Evolutionary conservation across 257 asterid species (phyloP), one percentile per base, ranked within the genome.

Genomic region (Petrea volubilis): DNA sequence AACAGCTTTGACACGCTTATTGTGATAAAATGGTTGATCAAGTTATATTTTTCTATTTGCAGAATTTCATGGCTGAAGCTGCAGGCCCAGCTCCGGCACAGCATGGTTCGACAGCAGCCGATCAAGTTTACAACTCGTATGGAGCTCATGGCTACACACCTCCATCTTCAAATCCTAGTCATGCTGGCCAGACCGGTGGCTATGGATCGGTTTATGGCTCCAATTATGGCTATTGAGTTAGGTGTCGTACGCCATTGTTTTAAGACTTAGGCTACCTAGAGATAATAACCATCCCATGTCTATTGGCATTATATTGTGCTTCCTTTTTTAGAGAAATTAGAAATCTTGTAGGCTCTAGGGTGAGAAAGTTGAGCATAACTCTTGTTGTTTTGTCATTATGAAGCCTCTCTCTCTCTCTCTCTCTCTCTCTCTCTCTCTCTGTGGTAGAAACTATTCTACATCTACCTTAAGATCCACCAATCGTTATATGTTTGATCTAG

Each of bases 21-120:
- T 31, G 29, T 63, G 44, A 11, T 40, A 17, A 50, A 68, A 31
- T 58, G 40, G 33, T 17, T 6, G 29, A 56, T 29, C 10, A 61
- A 27, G 44, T 29, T 65, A 15, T 17, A 40, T 60, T 24, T n/a
- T 3, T 67, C 18, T 34, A 44, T 44, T 51, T 60, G 83, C 93
- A 94, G 98, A 89, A 91, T 81, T 89, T 81, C 85, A 89, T 92
- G 91, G 86, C 81, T 38, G 86, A 81, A 55, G 98, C 97, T 70
- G 92, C 88, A 52, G 87, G 79, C 27, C 46, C 87, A 36, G 51
- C 79, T 24, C 96, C 82, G 76, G 40, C 80, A 8, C 97, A 82
- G 74, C 70, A 83, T 8, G 82, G 86, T 24, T 75, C n/a, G n/a
- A n/a, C 87, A 53, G 60, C 88, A 15, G 72, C 75, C 11, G 98